Conservation (phyloP, 2,329 filamentous ascomycete species). For the Rosellinia necatrix region DNA sequence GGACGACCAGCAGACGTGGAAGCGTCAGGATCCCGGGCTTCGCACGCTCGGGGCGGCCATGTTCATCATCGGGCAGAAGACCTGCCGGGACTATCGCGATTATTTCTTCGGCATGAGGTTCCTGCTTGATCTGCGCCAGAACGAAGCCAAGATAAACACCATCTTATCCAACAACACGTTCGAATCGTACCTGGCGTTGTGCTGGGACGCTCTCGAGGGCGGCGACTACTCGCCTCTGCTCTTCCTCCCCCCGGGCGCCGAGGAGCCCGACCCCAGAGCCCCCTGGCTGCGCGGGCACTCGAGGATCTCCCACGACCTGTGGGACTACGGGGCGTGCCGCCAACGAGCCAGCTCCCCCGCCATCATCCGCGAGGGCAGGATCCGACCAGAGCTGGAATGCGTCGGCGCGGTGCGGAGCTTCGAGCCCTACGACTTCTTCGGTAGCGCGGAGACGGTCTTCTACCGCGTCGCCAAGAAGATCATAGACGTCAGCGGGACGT, state of each 20-base stretch:
- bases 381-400: constrained; percentile 12
- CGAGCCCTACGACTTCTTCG: constrained; percentile 21
- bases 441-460: constrained; percentile 15
- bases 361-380: constrained; percentile 16
- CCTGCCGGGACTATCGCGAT: constrained; percentile 17
- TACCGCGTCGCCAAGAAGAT: constrained; percentile 12
- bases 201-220: constrained; percentile 15
- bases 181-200: constrained; percentile 16
- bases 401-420: constrained; percentile 13
- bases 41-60: constrained; percentile 17
- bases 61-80: constrained; percentile 19
- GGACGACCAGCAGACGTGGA: constrained; percentile 21
- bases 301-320: constrained; percentile 14
- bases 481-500: constrained; percentile 15
- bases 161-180: constrained; percentile 18
- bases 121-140: constrained; percentile 10
- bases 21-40: constrained; percentile 8
- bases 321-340: constrained; percentile 16
- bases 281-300: constrained; percentile 15
- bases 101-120: constrained; percentile 21
- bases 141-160: constrained; percentile 12
- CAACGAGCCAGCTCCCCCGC: constrained; percentile 2
- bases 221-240: constrained; percentile 18
- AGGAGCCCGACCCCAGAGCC: constrained; percentile 6
- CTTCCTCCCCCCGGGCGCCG: constrained; percentile 10